Conservation (phyloP, 2,329 filamentous ascomycete species). For the Zymoseptoria passerinii region DNA sequence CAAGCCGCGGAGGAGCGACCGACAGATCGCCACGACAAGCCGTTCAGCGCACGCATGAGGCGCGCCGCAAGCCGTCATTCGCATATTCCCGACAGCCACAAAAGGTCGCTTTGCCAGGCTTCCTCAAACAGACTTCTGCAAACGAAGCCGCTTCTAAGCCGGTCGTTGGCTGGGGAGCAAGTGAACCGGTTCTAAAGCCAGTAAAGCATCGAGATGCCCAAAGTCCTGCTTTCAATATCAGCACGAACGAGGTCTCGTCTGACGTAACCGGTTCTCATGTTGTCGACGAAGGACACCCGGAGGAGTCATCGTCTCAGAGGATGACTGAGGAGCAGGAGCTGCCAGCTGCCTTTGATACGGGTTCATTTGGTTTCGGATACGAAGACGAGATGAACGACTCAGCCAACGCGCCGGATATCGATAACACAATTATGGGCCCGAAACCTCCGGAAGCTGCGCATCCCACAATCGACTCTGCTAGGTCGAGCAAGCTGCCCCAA, state of each 20-base stretch:
- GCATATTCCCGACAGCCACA: not conserved
- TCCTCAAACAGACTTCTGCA: not conserved
- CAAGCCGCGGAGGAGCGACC: not conserved
- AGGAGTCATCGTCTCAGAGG: not conserved
- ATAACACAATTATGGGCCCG: not conserved
- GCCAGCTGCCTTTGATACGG: not conserved
- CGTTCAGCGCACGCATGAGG: not conserved
- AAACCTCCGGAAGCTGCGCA: not conserved
- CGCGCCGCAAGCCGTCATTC: not conserved
- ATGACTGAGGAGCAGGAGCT: not conserved
- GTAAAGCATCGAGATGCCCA: not conserved
- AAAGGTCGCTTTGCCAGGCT: slow-evolving; percentile 1
- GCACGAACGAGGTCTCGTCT: not conserved
- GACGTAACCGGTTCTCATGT: not conserved
- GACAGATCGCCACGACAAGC: not conserved
- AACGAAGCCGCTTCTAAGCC: not conserved
- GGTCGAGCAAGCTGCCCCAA: not conserved
- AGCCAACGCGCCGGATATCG: not conserved
- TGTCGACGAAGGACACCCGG: not conserved
- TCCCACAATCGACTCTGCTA: not conserved
- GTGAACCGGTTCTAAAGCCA: not conserved
- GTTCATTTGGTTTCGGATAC: not conserved
- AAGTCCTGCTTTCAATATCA: not conserved
- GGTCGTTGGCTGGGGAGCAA: not conserved
- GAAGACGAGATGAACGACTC: not conserved